Base-by-base conservation (phyloP, 2,329 filamentous ascomycete species). In the Epichloe elymi region DNA sequence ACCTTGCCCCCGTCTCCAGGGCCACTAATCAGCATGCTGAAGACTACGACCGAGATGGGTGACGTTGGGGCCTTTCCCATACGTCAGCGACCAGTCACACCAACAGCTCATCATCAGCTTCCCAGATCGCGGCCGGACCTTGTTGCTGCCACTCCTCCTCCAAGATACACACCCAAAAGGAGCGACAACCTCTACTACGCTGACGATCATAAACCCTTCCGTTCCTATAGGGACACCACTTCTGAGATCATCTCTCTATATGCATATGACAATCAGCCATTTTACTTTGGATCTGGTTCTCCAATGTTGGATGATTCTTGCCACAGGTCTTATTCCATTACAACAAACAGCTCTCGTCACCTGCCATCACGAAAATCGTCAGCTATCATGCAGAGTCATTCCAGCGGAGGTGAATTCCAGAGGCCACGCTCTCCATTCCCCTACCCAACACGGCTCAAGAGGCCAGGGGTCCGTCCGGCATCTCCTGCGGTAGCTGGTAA, bases 1-100 rank as follows among this genome's bases (percentile, higher is more conserved):
- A 60, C 62, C 30, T 63, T 74, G 48, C 67, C 74, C 14, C 68
- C 65, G 44, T 75, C 69, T 1, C 75, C 78, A 0, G 76, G 74
- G 5, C 75, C 75, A 2, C 65, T 82, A n/a, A 74, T 80, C 57
- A 75, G 78, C 61, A 82, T 83, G 80, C 68, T 83, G 53, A 83
- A 78, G 65, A 83, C 75, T 3, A 82, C 77, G 1, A 83, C 79
- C 1, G 80, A 83, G 59, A 81, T 79, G 8, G 79, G 80, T n/a
- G 78, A 83, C 56, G 79, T 81, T 56, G 79, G 78, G 4, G 65
- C 76, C 47, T 82, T 82, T 61, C 79, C 75, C 48, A 78, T 80
- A 56, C 71, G 58, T 37, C 57, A 59, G 3, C 49, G 55, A 38
- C 35, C 54, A 10, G 65, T 67, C 12, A 64, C 64, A 5, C 61